Evolutionary conservation across 768 basidiomycete species (phyloP), one percentile per base, ranked within the genome.

Genomic region (Neoboletus magnificus): DNA sequence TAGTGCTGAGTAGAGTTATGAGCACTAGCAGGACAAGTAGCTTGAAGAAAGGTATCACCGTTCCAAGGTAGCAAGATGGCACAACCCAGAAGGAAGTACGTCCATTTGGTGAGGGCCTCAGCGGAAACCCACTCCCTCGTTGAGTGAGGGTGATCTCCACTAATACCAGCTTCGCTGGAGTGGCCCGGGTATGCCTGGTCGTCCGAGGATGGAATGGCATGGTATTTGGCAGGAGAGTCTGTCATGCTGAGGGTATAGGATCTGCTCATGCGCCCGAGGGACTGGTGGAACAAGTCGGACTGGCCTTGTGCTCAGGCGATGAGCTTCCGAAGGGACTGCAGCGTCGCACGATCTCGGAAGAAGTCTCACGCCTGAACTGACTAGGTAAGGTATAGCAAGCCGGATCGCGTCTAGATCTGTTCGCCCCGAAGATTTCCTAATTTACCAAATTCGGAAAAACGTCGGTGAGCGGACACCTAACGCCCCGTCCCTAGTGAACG

Each of bases 11-110:
- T 36, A 29, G n/a, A 16, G 36, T 48, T 10, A 51, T 56, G 41
- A 58, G 54, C 49, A 55, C 27, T 7, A 10, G 35, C 35, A 35
- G 7, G 44, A 43, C 29, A 15, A 16, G 11, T 32, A 32, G 6
- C 15, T 49, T 46, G 48, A 16, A 15, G 39, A 47, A 20, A 33
- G 12, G 11, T 63, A 80, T 66, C 68, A 93, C 93, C 92, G 66
- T 94, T 96, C 93, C 93, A 97, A 29, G 91, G 86, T 18, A 97
- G 72, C 8, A 97, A 77, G 4, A 87, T 81, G 20, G 90, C 87
- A 54, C 86, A 86, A 3, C 93, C 92, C 18, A 94, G 71, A 23
- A 88, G 69, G 60, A 91, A 89, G 61, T 85, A 80, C 40, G 86
- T 80, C 83, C 85, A 86, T 48, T 74, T 70, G 62, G 86, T 78